phyloP scores from a whole-genome alignment of 192 early-diverging fungal species.

The Coemansia sp. region DNA sequence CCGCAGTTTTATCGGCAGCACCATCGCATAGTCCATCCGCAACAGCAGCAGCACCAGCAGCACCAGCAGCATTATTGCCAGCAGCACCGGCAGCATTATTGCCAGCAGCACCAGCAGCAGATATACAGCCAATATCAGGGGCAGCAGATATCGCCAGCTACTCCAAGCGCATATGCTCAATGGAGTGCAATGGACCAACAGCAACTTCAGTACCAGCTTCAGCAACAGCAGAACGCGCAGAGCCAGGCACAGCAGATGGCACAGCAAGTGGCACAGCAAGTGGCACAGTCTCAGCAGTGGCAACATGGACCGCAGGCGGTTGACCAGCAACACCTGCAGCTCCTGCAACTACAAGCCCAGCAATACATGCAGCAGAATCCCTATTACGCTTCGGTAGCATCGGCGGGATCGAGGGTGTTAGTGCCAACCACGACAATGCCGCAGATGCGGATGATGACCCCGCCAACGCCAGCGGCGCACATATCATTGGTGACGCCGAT shows the following conservation, averaged over 20 bases:
- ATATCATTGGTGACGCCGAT: neutral
- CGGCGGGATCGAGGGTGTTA: neutral
- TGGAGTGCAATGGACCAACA: slow-evolving; percentile 1
- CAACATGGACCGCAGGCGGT: too few relatives aligned
- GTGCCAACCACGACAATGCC: neutral
- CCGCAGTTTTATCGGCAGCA: too few relatives aligned
- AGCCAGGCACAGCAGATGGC: too few relatives aligned
- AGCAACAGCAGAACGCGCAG: neutral
- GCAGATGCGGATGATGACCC: neutral
- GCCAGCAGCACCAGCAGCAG: neutral
- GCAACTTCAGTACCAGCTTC: neutral
- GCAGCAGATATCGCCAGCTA: too few relatives aligned
- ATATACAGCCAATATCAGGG: neutral
- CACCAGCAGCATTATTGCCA: too few relatives aligned
- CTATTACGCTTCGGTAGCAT: neutral
- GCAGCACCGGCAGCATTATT: too few relatives aligned
- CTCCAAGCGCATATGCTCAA: too few relatives aligned
- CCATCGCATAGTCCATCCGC: too few relatives aligned
- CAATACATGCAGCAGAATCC: neutral
- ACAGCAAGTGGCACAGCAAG: too few relatives aligned
- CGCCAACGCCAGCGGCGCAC: neutral
- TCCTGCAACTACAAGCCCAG: neutral
- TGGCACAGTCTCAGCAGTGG: too few relatives aligned
- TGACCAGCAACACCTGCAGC: neutral
- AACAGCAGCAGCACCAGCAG: too few relatives aligned